Evolutionary conservation across 1,139 yeast genomes (phyloP).

Genomic region (Yamadazyma dushanensis): DNA sequence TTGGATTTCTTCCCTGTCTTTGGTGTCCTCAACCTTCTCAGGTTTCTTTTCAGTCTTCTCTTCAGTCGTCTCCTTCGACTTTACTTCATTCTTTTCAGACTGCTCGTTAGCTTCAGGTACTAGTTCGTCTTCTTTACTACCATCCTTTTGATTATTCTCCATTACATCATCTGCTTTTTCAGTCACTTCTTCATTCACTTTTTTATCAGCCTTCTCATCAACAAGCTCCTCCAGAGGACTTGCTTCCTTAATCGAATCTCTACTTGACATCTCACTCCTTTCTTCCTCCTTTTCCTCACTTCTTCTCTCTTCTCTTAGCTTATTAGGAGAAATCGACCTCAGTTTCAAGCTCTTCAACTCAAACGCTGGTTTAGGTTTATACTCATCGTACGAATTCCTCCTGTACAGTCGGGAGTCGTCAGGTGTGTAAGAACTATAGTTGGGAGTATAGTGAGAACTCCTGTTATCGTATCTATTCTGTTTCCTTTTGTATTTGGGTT

Average conservation of each 20-base stretch:
- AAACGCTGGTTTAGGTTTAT: constrained; percentile 17
- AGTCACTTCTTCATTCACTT: neutral
- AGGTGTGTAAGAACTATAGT: constrained; percentile 3
- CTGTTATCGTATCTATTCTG: constrained; percentile 2
- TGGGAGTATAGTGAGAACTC: constrained; percentile 5
- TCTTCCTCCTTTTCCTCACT: neutral
- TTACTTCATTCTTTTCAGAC: neutral
- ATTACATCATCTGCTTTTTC: neutral
- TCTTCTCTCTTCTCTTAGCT: constrained; percentile 4
- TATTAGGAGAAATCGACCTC: constrained; percentile 3
- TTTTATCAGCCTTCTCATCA: constrained; percentile 6
- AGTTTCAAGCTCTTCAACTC: constrained; percentile 14
- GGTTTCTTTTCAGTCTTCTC: no score
- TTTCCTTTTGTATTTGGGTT: constrained; percentile 4
- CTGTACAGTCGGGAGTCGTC: neutral
- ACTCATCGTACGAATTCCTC: constrained; percentile 9
- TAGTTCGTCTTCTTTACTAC: neutral
- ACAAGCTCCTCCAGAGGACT: constrained; percentile 19
- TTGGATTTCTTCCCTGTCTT: no score
- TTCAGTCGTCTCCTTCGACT: no score
- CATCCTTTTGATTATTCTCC: neutral
- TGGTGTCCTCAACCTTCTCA: no score
- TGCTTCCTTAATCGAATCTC: neutral
- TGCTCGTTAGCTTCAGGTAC: neutral
- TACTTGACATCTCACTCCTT: neutral